Base-by-base conservation (phyloP, 2,329 filamentous ascomycete species). In the Dothidotthia symphoricarpi region DNA sequence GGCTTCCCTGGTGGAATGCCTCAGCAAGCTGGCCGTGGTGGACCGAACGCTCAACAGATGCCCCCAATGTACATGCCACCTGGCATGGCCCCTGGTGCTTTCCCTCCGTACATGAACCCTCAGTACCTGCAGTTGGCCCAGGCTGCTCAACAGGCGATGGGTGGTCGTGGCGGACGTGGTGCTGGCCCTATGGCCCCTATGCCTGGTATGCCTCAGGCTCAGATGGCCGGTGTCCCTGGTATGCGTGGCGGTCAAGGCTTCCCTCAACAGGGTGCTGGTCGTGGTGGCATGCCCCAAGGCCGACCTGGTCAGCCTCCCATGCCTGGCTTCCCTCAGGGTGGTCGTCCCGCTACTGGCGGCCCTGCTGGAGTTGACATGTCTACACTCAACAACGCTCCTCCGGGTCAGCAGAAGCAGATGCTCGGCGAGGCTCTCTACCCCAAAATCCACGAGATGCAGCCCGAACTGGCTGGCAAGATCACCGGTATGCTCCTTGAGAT, bases 401-500 rank as follows among this genome's bases (percentile, higher is more conserved):
- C 78, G 24, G 77, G 78, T 32, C 88, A 95, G 75, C 93, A 97
- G 79, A 98, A 98, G 83, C 93, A 98, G 79, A 88, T 97, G 71
- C 83, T 98, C 38, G 93, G 93, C 69, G 93, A 98, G 75, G 84
- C 88, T 57, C 86, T 98, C 59, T 98, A 97, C 80, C 93, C 93
- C 66, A 98, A 97, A 85, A 97, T 98, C 63, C 83, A 90, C 70
- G 82, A 81, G 55, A 84, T 95, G 72, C 93, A 98, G 76, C 86
- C 89, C 44, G 90, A 96, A 61, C 79, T 98, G 63, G 93, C 93
- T 48, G 93, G 93, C 67, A 98, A 98, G 84, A 97, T 98, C 70
- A 98, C 93, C 47, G 93, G 93, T 74, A 98, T 98, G 93, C 85
- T 98, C 61, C 75, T 98, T 61, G 93, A 98, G 81, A 98, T 98